phyloP scores from a whole-genome alignment of 2,329 filamentous ascomycete genomes.

The Diaporthe australafricana region DNA sequence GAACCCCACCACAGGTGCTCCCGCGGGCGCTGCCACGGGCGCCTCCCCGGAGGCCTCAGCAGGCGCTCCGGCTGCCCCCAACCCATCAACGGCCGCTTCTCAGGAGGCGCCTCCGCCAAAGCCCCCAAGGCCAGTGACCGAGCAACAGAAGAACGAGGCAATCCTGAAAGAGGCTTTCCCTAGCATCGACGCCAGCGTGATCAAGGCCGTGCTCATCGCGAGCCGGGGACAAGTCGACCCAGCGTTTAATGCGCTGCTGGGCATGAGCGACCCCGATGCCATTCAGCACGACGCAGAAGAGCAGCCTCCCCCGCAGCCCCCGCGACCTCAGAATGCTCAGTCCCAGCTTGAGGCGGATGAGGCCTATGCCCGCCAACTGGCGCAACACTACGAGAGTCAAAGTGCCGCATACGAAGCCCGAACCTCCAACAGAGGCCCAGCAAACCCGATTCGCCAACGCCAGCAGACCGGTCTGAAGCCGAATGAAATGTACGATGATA shows the following conservation, averaged over 20 bases:
- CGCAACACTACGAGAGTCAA: constrained; percentile 84
- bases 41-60: constrained; percentile 42
- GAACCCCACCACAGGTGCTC: constrained; percentile 38
- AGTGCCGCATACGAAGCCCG: constrained; percentile 66
- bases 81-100: constrained; percentile 43
- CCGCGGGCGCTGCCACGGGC: constrained; percentile 43
- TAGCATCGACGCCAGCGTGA: constrained; percentile 79
- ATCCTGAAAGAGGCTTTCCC: constrained; percentile 97
- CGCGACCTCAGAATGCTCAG: constrained; percentile 62
- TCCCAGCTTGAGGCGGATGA: constrained; percentile 92
- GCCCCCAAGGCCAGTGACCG: constrained; percentile 84
- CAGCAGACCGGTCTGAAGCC: constrained; percentile 65
- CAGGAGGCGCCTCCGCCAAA: constrained; percentile 74
- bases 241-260: constrained; percentile 93
- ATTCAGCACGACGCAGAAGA: constrained; percentile 65
- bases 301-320: constrained; percentile 74
- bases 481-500: constrained; percentile 72
- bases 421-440: constrained; percentile 57
- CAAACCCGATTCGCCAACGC: constrained; percentile 50
- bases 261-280: constrained; percentile 84
- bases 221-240: constrained; percentile 91
- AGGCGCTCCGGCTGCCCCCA: constrained; percentile 39
- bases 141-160: constrained; percentile 85
- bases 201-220: constrained; percentile 88
- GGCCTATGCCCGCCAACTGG: constrained; percentile 89